These are phyloP conservation scores for Mortierella hygrophila DNA, from an alignment of 192 early-diverging fungal genomes.

Conservation along the genomic window DNA sequence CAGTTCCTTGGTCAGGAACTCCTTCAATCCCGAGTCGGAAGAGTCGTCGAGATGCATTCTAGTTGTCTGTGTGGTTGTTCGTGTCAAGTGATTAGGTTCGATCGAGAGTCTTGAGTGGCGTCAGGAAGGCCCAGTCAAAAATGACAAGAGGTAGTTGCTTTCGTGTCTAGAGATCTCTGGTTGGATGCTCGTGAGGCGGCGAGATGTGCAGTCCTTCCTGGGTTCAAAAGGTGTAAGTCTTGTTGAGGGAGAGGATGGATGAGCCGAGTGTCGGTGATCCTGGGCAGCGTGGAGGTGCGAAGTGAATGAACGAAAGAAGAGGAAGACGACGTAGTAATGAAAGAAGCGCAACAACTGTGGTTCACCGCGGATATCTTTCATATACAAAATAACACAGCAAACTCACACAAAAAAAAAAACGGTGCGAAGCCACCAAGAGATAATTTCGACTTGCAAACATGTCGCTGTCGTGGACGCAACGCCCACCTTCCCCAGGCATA, in stretches of 20 bases:
- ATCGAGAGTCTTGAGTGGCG: neutral
- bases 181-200: neutral
- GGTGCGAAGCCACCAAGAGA: neutral
- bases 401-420: neutral
- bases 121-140: neutral
- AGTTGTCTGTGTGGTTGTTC: neutral
- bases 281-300: neutral
- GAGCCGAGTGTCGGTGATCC: neutral
- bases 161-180: neutral
- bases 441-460: neutral
- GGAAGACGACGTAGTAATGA: too few relatives aligned
- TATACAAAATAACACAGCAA: neutral
- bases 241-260: neutral
- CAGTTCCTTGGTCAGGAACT: slow-evolving; percentile 35
- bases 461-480: neutral
- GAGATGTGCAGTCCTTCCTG: neutral
- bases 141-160: neutral
- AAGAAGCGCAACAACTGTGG: too few relatives aligned
- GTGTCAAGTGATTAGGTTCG: neutral
- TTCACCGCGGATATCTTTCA: neutral
- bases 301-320: neutral
- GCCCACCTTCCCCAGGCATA: neutral
- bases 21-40: slow-evolving; percentile 36
- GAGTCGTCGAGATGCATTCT: slow-evolving; percentile 42
- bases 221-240: neutral